phyloP scores from a whole-genome alignment of 1,139 yeast genomes.

The Saccharomyces hybrid region DNA sequence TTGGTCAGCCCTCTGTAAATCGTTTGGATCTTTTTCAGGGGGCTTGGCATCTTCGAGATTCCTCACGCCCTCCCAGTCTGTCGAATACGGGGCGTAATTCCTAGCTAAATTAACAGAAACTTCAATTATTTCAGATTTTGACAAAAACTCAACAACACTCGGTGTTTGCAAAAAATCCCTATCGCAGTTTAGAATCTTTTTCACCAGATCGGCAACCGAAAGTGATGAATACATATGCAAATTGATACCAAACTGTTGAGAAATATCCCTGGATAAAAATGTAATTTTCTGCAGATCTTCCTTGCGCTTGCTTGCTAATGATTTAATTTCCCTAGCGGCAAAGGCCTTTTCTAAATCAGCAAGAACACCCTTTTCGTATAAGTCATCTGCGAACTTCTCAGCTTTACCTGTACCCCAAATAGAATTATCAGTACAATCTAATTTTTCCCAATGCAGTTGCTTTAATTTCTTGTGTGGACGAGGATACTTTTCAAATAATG shows the following conservation, averaged over 20 bases:
- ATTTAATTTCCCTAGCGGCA: slow-evolving; percentile 70
- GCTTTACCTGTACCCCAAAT: slow-evolving; percentile 54
- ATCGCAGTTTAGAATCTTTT: slow-evolving; percentile 57
- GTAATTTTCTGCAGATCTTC: slow-evolving; percentile 46
- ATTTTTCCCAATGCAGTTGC: slow-evolving; percentile 79
- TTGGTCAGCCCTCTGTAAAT: slow-evolving; percentile 70
- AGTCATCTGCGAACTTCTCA: slow-evolving; percentile 49
- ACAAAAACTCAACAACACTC: slow-evolving; percentile 66
- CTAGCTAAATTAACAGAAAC: slow-evolving; percentile 56
- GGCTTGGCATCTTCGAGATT: slow-evolving; percentile 32
- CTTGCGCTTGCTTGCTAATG: slow-evolving; percentile 38
- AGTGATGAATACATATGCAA: slow-evolving; percentile 52
- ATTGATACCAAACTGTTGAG: slow-evolving; percentile 75
- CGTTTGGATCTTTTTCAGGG: slow-evolving; percentile 70
- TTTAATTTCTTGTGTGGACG: slow-evolving; percentile 73
- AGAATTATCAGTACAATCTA: slow-evolving; percentile 55
- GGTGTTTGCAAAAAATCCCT: slow-evolving; percentile 45
- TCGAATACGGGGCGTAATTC: slow-evolving; percentile 59
- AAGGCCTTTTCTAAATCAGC: slow-evolving; percentile 68
- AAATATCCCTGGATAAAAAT: slow-evolving; percentile 59
- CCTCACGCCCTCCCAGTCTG: slow-evolving; percentile 41
- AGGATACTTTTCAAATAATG: slow-evolving; percentile 54
- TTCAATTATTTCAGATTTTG: slow-evolving; percentile 61
- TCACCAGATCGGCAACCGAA: slow-evolving; percentile 50
- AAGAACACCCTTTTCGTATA: slow-evolving; percentile 62